Evolutionary conservation across 2,329 filamentous ascomycete genomes (phyloP), one percentile per base, ranked within the genome.

Genomic region (Neofusicoccum kwambonambiense): DNA sequence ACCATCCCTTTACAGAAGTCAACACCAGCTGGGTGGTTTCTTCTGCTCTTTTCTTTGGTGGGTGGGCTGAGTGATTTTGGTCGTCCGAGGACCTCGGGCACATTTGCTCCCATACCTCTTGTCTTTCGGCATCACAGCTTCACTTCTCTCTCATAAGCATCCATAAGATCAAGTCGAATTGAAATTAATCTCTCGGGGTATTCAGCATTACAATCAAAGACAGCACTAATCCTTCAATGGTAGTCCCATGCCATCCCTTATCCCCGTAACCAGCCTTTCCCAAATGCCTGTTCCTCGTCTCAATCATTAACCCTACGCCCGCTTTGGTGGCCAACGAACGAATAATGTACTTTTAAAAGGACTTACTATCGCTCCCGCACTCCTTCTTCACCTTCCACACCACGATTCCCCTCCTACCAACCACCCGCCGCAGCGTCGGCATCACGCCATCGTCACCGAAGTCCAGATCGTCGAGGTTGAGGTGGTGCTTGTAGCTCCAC

Each of bases 401-500:
- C 1, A 76, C 77, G 41, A 83, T 69, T 0, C 81, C 81, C 65
- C 81, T 73, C 64, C 80, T 74, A 3, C 80, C 81, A 0, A 92
- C 78, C 3, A 93, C 89, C 69, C 90, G 81, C 41, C 82, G 79
- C 51, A 94, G 75, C 7, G 91, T 93, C 67, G 84, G 81, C 88
- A 87, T 89, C 58, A 93, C 81, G 5, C 91, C 91, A 70, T 93
- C 90, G 66, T 90, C 88, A 2, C 81, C 89, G 80, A 91, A 92
- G 73, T 93, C 90, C 73, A 94, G 80, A 76, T 94, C 91, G 75
- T 94, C 91, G 47, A 94, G 79, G 71, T 92, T 93, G 39, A 94
- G 76, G 75, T 94, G 91, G 64, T 83, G 81, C 52, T 77, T 79
- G 70, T 91, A 83, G 66, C 84, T 83, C 89, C 90, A 93, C 3